These are phyloP conservation scores for Leishmania tarentolae DNA, from an alignment of 208 protist species.

Conservation along the genomic window DNA sequence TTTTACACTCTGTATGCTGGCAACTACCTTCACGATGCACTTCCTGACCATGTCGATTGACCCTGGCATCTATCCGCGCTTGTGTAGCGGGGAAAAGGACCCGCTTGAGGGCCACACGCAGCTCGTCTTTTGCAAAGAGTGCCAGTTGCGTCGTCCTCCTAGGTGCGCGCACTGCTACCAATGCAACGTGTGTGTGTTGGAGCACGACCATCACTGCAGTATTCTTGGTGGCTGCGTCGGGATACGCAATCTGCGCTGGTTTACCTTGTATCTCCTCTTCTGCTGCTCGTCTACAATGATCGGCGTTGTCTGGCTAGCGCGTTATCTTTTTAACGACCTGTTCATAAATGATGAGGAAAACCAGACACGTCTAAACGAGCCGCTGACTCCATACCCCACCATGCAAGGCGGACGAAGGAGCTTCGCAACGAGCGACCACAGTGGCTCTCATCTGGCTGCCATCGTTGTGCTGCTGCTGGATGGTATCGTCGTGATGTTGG, in stretches of 20 bases:
- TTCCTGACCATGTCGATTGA: conserved; percentile 64
- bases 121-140: conserved; percentile 65
- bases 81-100: conserved; percentile 58
- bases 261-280: conserved; percentile 58
- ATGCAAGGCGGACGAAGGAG: conserved; percentile 59
- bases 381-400: conserved; percentile 47
- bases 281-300: conserved; percentile 32
- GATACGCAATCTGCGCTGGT: conserved; percentile 84
- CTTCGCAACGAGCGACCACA: conserved; percentile 13
- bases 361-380: conserved; percentile 9
- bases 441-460: conserved; percentile 19
- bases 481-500: conserved; percentile 49
- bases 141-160: conserved; percentile 65
- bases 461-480: conserved; percentile 51
- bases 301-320: conserved; percentile 44
- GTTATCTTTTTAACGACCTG: conserved; percentile 34
- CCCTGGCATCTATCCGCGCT: conserved; percentile 81
- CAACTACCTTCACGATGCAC: conserved; percentile 44
- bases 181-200: conserved; percentile 83
- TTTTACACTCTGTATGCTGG: conserved; percentile 39
- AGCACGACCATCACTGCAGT: conserved; percentile 91
- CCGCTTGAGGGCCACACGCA: conserved; percentile 50
- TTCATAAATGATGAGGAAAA: neutral
- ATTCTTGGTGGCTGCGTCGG: conserved; percentile 89
- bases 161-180: conserved; percentile 89